These are phyloP conservation scores for Pelargonium citronellum DNA, from an alignment of 441 rosid genomes.

Conservation along the genomic window DNA sequence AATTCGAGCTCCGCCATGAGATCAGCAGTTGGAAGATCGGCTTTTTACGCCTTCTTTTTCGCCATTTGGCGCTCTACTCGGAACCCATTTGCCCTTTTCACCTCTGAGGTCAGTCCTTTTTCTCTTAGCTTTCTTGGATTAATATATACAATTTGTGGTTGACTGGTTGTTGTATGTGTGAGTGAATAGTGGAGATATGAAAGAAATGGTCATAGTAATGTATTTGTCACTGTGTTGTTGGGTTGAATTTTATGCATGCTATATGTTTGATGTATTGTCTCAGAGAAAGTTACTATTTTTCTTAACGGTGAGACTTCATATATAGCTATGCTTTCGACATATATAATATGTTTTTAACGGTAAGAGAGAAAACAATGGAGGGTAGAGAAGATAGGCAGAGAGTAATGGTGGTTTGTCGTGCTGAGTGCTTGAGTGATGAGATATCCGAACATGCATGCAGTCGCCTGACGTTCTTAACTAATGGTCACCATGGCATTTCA, in stretches of 20 bases:
- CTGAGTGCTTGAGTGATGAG: slow-evolving; percentile 6
- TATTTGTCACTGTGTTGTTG: background rate
- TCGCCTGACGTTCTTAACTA: slow-evolving; percentile 12
- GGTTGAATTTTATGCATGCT: background rate
- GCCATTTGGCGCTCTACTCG: slow-evolving; percentile 24
- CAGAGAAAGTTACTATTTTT: background rate
- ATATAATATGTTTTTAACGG: too few species aligned
- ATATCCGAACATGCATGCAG: background rate
- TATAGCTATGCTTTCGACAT: too few species aligned
- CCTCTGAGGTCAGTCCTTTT: slow-evolving; percentile 19
- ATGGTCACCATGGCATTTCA: slow-evolving; percentile 21
- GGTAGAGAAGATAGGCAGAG: background rate
- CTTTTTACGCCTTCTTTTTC: slow-evolving; percentile 4
- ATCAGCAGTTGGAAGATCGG: slow-evolving; percentile 21
- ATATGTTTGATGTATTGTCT: background rate
- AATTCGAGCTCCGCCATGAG: slow-evolving; percentile 21
- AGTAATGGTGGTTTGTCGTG: background rate
- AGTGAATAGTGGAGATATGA: background rate
- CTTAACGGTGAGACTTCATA: background rate
- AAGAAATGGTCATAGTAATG: background rate
- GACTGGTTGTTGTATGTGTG: background rate
- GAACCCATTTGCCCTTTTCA: slow-evolving; percentile 10
- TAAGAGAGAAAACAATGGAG: background rate
- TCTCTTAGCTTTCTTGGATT: background rate
- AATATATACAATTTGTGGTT: background rate